Conservation (phyloP, 371 early-diverging fungal genomes). For the Mortierella sp. region DNA sequence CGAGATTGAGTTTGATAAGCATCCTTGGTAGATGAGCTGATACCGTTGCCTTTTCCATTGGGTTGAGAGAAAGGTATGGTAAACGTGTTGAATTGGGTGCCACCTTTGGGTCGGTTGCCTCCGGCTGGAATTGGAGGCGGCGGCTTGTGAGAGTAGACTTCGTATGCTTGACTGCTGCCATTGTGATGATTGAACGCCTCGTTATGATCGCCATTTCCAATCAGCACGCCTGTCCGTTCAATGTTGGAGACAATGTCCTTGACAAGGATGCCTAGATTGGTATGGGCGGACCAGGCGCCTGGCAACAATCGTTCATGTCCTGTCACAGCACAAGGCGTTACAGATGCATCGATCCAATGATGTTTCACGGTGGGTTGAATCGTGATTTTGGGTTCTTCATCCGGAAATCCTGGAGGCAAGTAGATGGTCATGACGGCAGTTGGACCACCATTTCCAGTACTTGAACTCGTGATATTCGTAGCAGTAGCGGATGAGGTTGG, state of each 20-base stretch:
- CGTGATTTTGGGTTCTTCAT: conserved; percentile 68
- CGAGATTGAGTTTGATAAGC: too few relatives aligned
- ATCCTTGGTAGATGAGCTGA: not conserved
- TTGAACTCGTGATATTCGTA: too few relatives aligned
- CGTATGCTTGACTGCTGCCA: conserved; percentile 12
- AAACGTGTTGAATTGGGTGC: conserved; percentile 13
- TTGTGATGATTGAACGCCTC: conserved; percentile 11
- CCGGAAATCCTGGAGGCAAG: conserved; percentile 63
- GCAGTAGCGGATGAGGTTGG: not conserved
- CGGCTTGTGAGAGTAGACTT: conserved; percentile 45
- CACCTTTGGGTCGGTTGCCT: conserved; percentile 33
- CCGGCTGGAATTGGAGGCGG: conserved; percentile 54
- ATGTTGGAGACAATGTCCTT: conserved; percentile 63
- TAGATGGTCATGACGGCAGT: conserved; percentile 32
- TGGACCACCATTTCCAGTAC: conserved; percentile 4
- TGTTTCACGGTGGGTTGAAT: conserved; percentile 66
- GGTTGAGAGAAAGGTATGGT: conserved; percentile 3
- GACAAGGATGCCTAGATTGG: conserved; percentile 62
- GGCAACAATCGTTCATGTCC: conserved; percentile 55
- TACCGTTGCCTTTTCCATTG: conserved; percentile 27
- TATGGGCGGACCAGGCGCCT: conserved; percentile 49
- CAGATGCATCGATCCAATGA: conserved; percentile 62
- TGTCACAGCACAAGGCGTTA: conserved; percentile 57
- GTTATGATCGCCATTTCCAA: conserved; percentile 11
- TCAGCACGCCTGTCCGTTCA: conserved; percentile 57